phyloP scores from a whole-genome alignment of 2,329 filamentous ascomycete species.

The Teratosphaeria gauchensis region DNA sequence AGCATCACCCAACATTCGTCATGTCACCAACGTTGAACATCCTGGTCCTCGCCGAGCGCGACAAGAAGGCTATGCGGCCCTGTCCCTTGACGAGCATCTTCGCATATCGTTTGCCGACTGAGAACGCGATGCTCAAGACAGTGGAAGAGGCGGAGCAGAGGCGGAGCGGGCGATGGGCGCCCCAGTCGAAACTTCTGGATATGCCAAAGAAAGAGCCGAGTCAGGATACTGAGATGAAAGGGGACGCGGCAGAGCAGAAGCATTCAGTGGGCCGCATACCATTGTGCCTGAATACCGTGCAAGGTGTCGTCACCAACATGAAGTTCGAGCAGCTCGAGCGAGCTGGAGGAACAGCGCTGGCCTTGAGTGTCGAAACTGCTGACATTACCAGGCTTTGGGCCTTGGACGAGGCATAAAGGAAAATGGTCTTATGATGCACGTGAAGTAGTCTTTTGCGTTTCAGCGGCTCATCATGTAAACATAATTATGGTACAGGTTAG shows the following conservation, averaged over 20 bases:
- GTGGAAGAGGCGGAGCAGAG: conserved; percentile 8
- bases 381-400: conserved; percentile 17
- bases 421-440: not conserved
- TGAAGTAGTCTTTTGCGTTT: not conserved
- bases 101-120: conserved; percentile 20
- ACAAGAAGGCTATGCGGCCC: conserved; percentile 21
- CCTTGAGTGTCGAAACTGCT: conserved; percentile 14
- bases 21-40: conserved; percentile 11
- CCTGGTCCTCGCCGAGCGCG: conserved; percentile 23
- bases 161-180: conserved; percentile 5
- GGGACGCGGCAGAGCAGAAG: conserved; percentile 1
- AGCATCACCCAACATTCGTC: conserved; percentile 22
- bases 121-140: not conserved
- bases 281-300: conserved; percentile 19
- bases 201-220: not conserved
- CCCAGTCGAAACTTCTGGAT: conserved; percentile 8
- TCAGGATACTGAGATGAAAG: not conserved
- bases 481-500: not conserved
- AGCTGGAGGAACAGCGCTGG: conserved; percentile 3
- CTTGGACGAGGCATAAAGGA: conserved; percentile 11
- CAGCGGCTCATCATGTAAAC: not conserved
- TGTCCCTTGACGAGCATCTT: conserved; percentile 19
- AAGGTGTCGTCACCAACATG: conserved; percentile 17
- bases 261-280: conserved; percentile 17
- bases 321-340: conserved; percentile 9